A percentile compares a stretch with the other conserved stretches of the same genome.
Evolutionary conservation across 2,329 filamentous ascomycete genomes (phyloP).

Genomic region (Aschersonia sp.): DNA sequence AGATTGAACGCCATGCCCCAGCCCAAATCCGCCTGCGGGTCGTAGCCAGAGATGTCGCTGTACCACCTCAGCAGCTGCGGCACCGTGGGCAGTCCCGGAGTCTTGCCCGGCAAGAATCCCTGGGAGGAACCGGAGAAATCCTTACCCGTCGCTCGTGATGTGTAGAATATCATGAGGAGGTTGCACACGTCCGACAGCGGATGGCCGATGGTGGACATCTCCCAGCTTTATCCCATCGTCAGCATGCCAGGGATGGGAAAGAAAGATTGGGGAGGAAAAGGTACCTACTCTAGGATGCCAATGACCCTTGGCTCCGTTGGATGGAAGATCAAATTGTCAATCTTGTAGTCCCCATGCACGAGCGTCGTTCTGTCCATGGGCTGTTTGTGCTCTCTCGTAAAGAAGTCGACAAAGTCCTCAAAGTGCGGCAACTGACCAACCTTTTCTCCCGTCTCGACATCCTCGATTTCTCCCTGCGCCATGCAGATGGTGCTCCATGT

Average conservation of each 20-base stretch:
- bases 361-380: constrained; percentile 66
- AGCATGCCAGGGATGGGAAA: not conserved
- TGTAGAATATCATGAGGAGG: constrained; percentile 35
- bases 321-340: constrained; percentile 81
- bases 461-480: constrained; percentile 60
- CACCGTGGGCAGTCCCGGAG: constrained; percentile 44
- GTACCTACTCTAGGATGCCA: constrained; percentile 67
- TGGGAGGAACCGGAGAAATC: constrained; percentile 15
- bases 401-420: constrained; percentile 65
- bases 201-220: constrained; percentile 97
- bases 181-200: constrained; percentile 85
- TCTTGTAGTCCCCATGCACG: constrained; percentile 95
- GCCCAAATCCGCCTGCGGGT: constrained; percentile 43
- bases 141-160: constrained; percentile 12
- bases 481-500: constrained; percentile 70
- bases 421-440: constrained; percentile 80
- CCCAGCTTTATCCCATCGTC: constrained; percentile 45
- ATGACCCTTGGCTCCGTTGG: constrained; percentile 77
- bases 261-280: not conserved
- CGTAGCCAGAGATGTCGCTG: constrained; percentile 47
- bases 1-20: constrained; percentile 50
- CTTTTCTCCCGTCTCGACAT: constrained; percentile 59
- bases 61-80: constrained; percentile 28
- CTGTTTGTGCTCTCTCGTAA: constrained; percentile 52
- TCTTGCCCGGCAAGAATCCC: constrained; percentile 44